A percentile compares a stretch with the other conserved stretches of the same genome.
These are phyloP conservation scores for Psilocybe sp. DNA, from an alignment of 768 basidiomycete genomes.

Conservation along the genomic window DNA sequence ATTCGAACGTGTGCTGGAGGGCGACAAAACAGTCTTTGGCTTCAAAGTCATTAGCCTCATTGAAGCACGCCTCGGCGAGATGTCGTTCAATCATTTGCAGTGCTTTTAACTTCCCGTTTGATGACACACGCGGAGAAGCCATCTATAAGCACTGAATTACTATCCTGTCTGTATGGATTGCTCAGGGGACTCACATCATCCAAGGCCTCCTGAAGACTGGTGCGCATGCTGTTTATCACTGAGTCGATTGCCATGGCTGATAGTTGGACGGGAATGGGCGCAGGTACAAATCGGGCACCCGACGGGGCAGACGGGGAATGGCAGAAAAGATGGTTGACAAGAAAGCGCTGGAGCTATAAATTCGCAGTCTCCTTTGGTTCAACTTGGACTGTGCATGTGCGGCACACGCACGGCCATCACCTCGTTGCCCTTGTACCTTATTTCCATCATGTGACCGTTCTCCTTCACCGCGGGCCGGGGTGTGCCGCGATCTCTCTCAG, in stretches of 20 bases:
- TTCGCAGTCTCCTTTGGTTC: no score
- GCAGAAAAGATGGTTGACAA: background rate
- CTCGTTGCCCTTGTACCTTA: no score
- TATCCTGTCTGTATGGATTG: slow-evolving; percentile 2
- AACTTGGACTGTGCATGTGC: no score
- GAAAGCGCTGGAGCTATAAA: no score
- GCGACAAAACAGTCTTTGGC: slow-evolving; percentile 55
- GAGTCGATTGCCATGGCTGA: slow-evolving; percentile 22
- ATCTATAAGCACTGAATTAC: slow-evolving; percentile 43
- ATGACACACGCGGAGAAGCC: slow-evolving; percentile 56
- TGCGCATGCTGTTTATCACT: slow-evolving; percentile 33
- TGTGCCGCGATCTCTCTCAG: no score
- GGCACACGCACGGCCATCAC: no score
- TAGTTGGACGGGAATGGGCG: background rate
- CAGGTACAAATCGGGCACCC: background rate
- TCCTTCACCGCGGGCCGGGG: no score
- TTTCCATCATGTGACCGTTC: no score
- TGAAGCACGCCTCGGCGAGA: slow-evolving; percentile 47
- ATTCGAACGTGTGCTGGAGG: slow-evolving; percentile 79
- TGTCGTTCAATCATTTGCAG: slow-evolving; percentile 54
- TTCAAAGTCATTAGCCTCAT: slow-evolving; percentile 35
- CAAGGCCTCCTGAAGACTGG: slow-evolving; percentile 55
- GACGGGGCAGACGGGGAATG: background rate
- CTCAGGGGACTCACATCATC: slow-evolving; percentile 55
- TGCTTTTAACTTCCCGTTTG: slow-evolving; percentile 47